Evolutionary conservation across 768 basidiomycete species (phyloP).

Genomic region (Leccinum truebloodii): DNA sequence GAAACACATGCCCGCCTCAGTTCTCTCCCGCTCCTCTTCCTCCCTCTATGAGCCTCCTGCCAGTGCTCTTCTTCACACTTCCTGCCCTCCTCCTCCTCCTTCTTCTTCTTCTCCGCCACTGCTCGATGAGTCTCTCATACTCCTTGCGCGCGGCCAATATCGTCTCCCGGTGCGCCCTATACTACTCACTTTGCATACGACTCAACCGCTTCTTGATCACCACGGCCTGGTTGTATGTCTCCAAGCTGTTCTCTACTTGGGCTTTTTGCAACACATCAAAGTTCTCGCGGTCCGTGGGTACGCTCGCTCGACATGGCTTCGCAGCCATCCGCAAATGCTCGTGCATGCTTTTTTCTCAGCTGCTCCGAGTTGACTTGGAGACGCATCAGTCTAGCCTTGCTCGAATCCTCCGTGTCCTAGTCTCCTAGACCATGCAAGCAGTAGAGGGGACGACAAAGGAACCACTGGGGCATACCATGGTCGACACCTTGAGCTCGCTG

Average conservation of each 20-base stretch:
- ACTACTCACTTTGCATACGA: slow-evolving; percentile 81
- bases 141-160: slow-evolving; percentile 59
- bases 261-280: slow-evolving; percentile 63
- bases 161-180: slow-evolving; percentile 46
- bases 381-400: slow-evolving; percentile 68
- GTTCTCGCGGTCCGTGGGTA: slow-evolving; percentile 65
- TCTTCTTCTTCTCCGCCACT: too few relatives aligned
- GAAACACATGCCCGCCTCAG: too few relatives aligned
- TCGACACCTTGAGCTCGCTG: slow-evolving; percentile 71
- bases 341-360: too few relatives aligned
- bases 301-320: slow-evolving; percentile 72
- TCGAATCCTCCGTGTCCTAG: slow-evolving; percentile 63
- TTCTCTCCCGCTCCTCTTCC: too few relatives aligned
- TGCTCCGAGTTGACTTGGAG: slow-evolving; percentile 66
- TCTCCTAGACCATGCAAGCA: slow-evolving; percentile 45
- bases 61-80: too few relatives aligned
- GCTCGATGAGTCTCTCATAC: too few relatives aligned
- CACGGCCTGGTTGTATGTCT: slow-evolving; percentile 64
- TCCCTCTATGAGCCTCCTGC: too few relatives aligned
- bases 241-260: slow-evolving; percentile 56
- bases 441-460: background rate
- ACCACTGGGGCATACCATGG: too few relatives aligned
- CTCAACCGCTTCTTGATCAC: slow-evolving; percentile 73
- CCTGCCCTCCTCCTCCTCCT: too few relatives aligned
- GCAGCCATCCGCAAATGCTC: too few relatives aligned